Evolutionary conservation across 768 basidiomycete species (phyloP).

Genomic region (Leccinum obscurum): DNA sequence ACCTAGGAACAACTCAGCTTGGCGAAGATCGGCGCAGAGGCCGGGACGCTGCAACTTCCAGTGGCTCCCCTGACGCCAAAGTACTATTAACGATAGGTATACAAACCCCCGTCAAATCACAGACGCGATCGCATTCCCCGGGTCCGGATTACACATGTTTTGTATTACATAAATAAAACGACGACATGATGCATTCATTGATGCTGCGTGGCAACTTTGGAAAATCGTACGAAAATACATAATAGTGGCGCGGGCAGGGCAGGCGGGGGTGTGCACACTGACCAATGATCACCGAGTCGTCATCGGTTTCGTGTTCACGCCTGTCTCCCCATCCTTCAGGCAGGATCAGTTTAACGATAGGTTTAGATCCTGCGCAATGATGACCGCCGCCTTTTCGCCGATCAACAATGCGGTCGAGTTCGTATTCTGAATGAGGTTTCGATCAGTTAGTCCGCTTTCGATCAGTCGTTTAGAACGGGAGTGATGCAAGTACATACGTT

Average conservation of each 20-base stretch:
- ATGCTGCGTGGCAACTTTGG: not conserved
- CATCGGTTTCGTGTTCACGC: not conserved
- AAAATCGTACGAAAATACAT: not conserved
- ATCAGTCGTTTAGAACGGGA: not conserved
- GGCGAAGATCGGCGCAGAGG: too few species aligned
- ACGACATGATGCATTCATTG: not conserved
- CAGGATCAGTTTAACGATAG: not conserved
- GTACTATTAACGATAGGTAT: too few species aligned
- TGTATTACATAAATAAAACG: not conserved
- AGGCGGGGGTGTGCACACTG: not conserved
- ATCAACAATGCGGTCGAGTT: conserved; percentile 18
- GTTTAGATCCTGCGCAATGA: conserved; percentile 13
- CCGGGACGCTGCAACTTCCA: too few species aligned
- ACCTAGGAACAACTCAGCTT: too few species aligned
- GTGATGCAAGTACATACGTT: not conserved
- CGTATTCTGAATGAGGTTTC: conserved; percentile 9
- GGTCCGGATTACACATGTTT: too few species aligned
- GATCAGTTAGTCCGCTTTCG: not conserved
- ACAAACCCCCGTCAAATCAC: too few species aligned
- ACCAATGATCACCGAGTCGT: not conserved
- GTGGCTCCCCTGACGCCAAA: too few species aligned
- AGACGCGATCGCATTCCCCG: too few species aligned
- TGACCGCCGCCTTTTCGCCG: conserved; percentile 19
- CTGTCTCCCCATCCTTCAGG: not conserved
- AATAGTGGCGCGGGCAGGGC: too few species aligned